These are phyloP conservation scores for Avena atlantica DNA, from an alignment of 176 grass and related monocot species.

Conservation along the genomic window DNA sequence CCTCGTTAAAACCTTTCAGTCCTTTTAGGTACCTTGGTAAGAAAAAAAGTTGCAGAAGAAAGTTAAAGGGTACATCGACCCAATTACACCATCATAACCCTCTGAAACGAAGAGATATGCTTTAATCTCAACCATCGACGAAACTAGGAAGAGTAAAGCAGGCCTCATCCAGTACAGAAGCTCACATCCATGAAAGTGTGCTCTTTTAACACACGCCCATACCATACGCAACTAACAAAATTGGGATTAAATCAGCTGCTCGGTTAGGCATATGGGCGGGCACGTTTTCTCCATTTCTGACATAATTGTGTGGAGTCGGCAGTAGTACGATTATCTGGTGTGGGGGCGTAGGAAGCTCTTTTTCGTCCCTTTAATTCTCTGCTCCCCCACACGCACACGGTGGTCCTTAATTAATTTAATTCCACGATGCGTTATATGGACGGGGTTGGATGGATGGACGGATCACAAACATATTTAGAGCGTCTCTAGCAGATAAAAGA, in stretches of 20 bases:
- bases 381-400: conserved; percentile 11
- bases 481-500: too few relatives aligned
- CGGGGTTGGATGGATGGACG: not conserved
- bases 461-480: not conserved
- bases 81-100: too few relatives aligned
- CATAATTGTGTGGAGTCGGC: conserved; percentile 21
- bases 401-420: conserved; percentile 16
- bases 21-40: too few relatives aligned
- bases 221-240: too few relatives aligned
- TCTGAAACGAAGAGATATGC: too few relatives aligned
- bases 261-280: not conserved
- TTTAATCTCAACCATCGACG: too few relatives aligned
- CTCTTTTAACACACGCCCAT: not conserved
- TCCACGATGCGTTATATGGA: not conserved
- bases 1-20: too few relatives aligned
- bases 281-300: not conserved
- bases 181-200: not conserved
- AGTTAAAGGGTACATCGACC: too few relatives aligned
- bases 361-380: conserved; percentile 36
- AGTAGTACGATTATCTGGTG: conserved; percentile 13
- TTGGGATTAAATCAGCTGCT: not conserved
- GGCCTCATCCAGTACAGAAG: too few relatives aligned
- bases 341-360: conserved; percentile 23
- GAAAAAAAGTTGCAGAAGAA: too few relatives aligned
- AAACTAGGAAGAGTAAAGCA: too few relatives aligned